Evolutionary conservation across 164 flowering plant genomes (phyloP).

Genomic region (Vitis cinerea): DNA sequence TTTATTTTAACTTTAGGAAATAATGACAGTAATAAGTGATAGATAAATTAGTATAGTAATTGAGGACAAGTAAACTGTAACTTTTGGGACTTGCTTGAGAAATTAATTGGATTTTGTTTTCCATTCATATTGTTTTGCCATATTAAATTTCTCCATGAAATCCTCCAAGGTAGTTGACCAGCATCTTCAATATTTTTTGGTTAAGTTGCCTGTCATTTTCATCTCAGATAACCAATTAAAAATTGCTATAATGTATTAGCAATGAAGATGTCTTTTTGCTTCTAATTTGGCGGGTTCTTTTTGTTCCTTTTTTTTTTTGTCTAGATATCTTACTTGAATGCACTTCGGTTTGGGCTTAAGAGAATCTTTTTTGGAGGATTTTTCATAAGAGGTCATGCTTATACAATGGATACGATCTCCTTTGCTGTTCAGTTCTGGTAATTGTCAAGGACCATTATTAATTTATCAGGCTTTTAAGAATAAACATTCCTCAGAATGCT

Average conservation of each 20-base stretch:
- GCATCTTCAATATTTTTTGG: neutral
- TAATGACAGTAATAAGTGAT: too few relatives aligned
- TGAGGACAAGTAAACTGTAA: too few relatives aligned
- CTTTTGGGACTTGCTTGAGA: too few relatives aligned
- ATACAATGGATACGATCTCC: constrained; percentile 97
- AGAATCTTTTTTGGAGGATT: constrained; percentile 97
- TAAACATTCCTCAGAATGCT: neutral
- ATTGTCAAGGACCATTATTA: constrained; percentile 6
- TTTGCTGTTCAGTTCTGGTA: constrained; percentile 97
- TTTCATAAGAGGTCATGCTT: constrained; percentile 95
- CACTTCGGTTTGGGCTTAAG: constrained; percentile 90
- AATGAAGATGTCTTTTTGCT: neutral
- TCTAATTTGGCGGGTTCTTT: neutral
- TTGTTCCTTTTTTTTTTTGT: constrained; percentile 4
- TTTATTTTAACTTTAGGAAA: too few relatives aligned
- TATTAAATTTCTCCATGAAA: too few relatives aligned
- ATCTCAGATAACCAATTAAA: neutral
- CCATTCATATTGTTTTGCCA: too few relatives aligned
- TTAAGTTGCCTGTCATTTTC: neutral
- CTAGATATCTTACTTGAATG: constrained; percentile 86
- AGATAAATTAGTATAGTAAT: too few relatives aligned
- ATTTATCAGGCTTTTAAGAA: neutral
- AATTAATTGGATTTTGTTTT: too few relatives aligned
- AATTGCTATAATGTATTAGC: neutral
- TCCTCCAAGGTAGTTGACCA: too few relatives aligned